phyloP scores from a whole-genome alignment of 768 basidiomycete species.

The Collybia sordida region DNA sequence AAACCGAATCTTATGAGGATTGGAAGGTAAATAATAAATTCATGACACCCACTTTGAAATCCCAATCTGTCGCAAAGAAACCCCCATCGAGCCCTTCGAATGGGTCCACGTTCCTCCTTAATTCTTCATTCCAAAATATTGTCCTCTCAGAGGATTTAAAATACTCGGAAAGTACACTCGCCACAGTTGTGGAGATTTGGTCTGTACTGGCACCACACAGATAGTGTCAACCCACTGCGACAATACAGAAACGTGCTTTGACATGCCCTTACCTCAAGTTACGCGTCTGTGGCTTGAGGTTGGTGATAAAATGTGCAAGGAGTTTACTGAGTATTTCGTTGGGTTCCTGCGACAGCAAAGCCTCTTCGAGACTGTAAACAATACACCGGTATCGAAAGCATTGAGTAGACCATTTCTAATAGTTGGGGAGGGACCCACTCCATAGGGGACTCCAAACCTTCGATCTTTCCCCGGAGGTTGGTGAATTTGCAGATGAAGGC shows the following conservation, averaged over 20 bases:
- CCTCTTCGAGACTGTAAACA: slow-evolving; percentile 69
- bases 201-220: slow-evolving; percentile 57
- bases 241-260: slow-evolving; percentile 23
- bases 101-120: slow-evolving; percentile 70
- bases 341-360: slow-evolving; percentile 69
- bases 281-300: slow-evolving; percentile 86
- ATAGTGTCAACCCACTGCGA: slow-evolving; percentile 31
- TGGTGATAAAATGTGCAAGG: slow-evolving; percentile 75
- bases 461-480: slow-evolving; percentile 67
- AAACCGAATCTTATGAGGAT: slow-evolving; percentile 15
- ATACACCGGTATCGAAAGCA: slow-evolving; percentile 18
- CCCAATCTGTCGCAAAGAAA: slow-evolving; percentile 81
- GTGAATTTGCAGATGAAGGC: slow-evolving; percentile 86
- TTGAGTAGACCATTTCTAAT: neutral
- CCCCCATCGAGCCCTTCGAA: slow-evolving; percentile 65
- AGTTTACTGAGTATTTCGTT: slow-evolving; percentile 73
- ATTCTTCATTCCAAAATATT: slow-evolving; percentile 77
- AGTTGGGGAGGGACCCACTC: slow-evolving; percentile 59
- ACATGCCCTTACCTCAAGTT: slow-evolving; percentile 74
- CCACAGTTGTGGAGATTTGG: slow-evolving; percentile 78
- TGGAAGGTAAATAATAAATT: slow-evolving; percentile 6
- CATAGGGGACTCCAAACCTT: slow-evolving; percentile 78
- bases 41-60: slow-evolving; percentile 63
- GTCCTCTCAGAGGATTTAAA: slow-evolving; percentile 74
- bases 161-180: slow-evolving; percentile 66